Percentiles rank a stretch among this genome's conserved stretches.
phyloP scores from a whole-genome alignment of 1,284 basidiomycete genomes.

The Lignosus rhinocerotis region DNA sequence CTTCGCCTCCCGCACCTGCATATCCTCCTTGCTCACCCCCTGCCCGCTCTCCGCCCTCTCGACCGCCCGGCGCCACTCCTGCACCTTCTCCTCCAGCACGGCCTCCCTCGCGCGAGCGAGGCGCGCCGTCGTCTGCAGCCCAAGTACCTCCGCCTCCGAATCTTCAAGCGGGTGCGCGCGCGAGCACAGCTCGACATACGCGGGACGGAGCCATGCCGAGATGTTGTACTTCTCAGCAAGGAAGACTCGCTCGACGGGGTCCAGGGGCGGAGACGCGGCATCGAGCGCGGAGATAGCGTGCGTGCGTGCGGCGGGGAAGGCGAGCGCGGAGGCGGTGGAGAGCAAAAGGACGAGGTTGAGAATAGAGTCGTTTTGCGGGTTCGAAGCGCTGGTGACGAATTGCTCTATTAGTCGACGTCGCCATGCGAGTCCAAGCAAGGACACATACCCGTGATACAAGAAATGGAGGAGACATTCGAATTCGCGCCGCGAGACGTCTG shows the following conservation, averaged over 20 bases:
- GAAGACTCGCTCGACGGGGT: slow-evolving; percentile 26
- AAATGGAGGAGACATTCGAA: slow-evolving; percentile 32
- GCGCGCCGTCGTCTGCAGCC: slow-evolving; percentile 21
- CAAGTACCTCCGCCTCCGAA: slow-evolving; percentile 26
- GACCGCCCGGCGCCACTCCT: slow-evolving; percentile 20
- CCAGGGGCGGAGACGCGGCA: slow-evolving; percentile 21
- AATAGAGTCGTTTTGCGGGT: slow-evolving; percentile 18
- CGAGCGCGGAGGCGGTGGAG: slow-evolving; percentile 27
- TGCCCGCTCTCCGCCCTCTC: slow-evolving; percentile 18
- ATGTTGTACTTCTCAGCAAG: slow-evolving; percentile 28
- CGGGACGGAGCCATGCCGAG: slow-evolving; percentile 24
- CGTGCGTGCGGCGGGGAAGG: slow-evolving; percentile 27
- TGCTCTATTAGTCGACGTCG: too few species aligned
- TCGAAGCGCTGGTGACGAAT: slow-evolving; percentile 8
- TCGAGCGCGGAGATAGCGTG: slow-evolving; percentile 26
- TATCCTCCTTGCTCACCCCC: slow-evolving; percentile 20
- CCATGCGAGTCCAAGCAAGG: neutral
- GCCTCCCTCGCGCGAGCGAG: slow-evolving; percentile 24
- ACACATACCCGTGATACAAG: slow-evolving; percentile 28
- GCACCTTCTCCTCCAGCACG: slow-evolving; percentile 23
- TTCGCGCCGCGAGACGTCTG: slow-evolving; percentile 25
- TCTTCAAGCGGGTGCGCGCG: slow-evolving; percentile 25
- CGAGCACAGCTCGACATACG: slow-evolving; percentile 25
- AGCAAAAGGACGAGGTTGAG: slow-evolving; percentile 26
- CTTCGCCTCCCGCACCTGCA: slow-evolving; percentile 23